Percentiles rank a stretch among this genome's conserved stretches.
phyloP scores from a whole-genome alignment of 257 asterid species.

The Nicotiana knightiana region DNA sequence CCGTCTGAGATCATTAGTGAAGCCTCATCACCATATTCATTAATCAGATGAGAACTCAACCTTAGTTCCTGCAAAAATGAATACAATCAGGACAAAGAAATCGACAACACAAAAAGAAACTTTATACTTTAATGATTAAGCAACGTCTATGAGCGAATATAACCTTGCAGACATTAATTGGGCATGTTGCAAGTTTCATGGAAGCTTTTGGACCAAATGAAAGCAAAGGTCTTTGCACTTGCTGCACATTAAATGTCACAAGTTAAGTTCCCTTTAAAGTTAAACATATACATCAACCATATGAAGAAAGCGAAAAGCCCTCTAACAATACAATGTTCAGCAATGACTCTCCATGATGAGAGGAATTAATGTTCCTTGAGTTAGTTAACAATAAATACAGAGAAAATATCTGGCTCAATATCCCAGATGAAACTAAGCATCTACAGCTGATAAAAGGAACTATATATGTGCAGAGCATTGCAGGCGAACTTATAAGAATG shows the following conservation, averaged over 20 bases:
- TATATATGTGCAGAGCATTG: background rate
- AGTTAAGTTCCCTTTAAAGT: slow-evolving; percentile 12
- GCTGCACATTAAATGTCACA: slow-evolving; percentile 46
- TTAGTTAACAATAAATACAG: background rate
- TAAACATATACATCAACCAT: background rate
- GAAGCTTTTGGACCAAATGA: slow-evolving; percentile 95
- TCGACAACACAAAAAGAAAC: slow-evolving; percentile 12
- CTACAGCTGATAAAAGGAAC: background rate
- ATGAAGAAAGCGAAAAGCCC: background rate
- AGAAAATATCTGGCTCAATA: slow-evolving; percentile 3
- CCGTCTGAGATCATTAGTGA: slow-evolving; percentile 71
- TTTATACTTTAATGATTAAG: slow-evolving; percentile 8
- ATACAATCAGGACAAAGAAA: slow-evolving; percentile 14
- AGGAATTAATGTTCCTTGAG: slow-evolving; percentile 1
- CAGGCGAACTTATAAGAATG: background rate
- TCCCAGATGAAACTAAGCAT: background rate
- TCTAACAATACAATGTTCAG: background rate
- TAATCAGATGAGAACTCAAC: slow-evolving; percentile 64
- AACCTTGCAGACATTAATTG: slow-evolving; percentile 87
- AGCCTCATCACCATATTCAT: slow-evolving; percentile 69
- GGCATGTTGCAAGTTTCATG: slow-evolving; percentile 67
- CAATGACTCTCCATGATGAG: background rate
- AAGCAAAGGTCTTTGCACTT: slow-evolving; percentile 84
- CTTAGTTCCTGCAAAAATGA: slow-evolving; percentile 62
- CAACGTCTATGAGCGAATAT: slow-evolving; percentile 8